These are phyloP conservation scores for Bipolaris sorokiniana DNA, from an alignment of 2,329 filamentous ascomycete genomes.

Conservation along the genomic window DNA sequence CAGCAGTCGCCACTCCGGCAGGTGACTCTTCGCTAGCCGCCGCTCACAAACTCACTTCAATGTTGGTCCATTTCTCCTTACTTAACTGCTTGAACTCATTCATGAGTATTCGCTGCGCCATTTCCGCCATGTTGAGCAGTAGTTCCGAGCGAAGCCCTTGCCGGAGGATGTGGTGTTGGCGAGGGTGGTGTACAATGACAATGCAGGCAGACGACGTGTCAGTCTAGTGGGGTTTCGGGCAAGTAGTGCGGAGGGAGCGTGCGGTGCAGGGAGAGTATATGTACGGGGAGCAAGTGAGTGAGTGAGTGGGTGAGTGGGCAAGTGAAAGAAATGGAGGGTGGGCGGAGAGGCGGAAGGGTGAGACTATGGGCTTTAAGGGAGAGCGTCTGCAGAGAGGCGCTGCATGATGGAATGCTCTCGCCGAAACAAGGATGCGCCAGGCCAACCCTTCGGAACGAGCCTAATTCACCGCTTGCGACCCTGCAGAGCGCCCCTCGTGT, in stretches of 20 bases:
- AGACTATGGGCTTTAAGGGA: conserved; percentile 19
- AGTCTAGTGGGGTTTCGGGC: conserved; percentile 3
- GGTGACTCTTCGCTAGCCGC: background rate
- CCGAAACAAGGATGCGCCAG: conserved; percentile 25
- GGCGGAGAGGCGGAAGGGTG: conserved; percentile 13
- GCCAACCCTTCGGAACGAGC: conserved; percentile 24
- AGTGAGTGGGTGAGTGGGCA: background rate
- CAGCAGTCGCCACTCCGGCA: conserved; percentile 16
- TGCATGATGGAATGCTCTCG: conserved; percentile 31
- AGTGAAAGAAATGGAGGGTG: conserved; percentile 7
- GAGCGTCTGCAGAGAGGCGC: conserved; percentile 13
- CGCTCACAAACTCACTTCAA: conserved; percentile 67
- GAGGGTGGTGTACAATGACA: conserved; percentile 11
- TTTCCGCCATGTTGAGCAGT: conserved; percentile 35
- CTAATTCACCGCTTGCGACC: conserved; percentile 26
- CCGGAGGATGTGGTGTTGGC: conserved; percentile 19
- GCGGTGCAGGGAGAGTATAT: background rate
- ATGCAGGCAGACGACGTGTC: conserved; percentile 3
- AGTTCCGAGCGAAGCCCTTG: conserved; percentile 1
- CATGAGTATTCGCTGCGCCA: conserved; percentile 83
- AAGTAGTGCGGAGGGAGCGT: conserved; percentile 8
- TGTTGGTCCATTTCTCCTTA: conserved; percentile 93
- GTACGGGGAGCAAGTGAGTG: background rate
- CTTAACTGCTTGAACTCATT: conserved; percentile 81
- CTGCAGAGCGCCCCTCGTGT: conserved; percentile 7